A percentile compares a stretch with the other conserved stretches of the same genome.
phyloP scores from a whole-genome alignment of 2,329 filamentous ascomycete genomes.

The Fusarium sp. region DNA sequence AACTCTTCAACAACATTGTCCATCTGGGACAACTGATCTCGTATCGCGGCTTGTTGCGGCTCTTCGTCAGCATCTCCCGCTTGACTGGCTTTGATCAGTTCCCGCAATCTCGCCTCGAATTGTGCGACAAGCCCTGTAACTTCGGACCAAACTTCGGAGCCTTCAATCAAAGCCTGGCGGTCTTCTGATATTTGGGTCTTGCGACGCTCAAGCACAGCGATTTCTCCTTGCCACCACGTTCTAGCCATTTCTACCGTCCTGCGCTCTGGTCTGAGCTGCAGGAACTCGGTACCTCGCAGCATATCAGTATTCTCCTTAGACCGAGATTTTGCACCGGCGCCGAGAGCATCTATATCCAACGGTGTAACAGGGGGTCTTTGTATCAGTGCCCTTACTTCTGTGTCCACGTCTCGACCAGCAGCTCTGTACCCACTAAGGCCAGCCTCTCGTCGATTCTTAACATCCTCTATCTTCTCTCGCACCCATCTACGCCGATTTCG shows the following conservation, averaged over 20 bases:
- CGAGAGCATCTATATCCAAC: slow-evolving; percentile 58
- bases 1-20: slow-evolving; percentile 64
- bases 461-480: slow-evolving; percentile 67
- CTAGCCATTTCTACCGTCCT: slow-evolving; percentile 76
- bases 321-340: slow-evolving; percentile 16
- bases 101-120: slow-evolving; percentile 73
- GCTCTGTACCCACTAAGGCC: slow-evolving; percentile 77
- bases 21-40: slow-evolving; percentile 65
- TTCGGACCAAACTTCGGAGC: slow-evolving; percentile 72
- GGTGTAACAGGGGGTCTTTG: slow-evolving; percentile 64
- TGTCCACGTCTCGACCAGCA: slow-evolving; percentile 72
- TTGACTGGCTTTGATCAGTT: slow-evolving; percentile 56
- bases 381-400: slow-evolving; percentile 68
- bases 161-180: slow-evolving; percentile 72
- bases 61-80: slow-evolving; percentile 46
- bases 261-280: slow-evolving; percentile 69
- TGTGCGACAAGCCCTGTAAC: slow-evolving; percentile 66
- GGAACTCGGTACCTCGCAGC: slow-evolving; percentile 62
- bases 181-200: slow-evolving; percentile 69
- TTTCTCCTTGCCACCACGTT: slow-evolving; percentile 75
- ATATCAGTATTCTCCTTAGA: slow-evolving; percentile 38
- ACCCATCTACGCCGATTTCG: slow-evolving; percentile 69
- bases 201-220: slow-evolving; percentile 63
- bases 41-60: slow-evolving; percentile 53
- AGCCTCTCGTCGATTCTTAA: slow-evolving; percentile 73